These are phyloP conservation scores for Aspergillus eucalypticola DNA, from an alignment of 2,329 filamentous ascomycete species.

Conservation along the genomic window DNA sequence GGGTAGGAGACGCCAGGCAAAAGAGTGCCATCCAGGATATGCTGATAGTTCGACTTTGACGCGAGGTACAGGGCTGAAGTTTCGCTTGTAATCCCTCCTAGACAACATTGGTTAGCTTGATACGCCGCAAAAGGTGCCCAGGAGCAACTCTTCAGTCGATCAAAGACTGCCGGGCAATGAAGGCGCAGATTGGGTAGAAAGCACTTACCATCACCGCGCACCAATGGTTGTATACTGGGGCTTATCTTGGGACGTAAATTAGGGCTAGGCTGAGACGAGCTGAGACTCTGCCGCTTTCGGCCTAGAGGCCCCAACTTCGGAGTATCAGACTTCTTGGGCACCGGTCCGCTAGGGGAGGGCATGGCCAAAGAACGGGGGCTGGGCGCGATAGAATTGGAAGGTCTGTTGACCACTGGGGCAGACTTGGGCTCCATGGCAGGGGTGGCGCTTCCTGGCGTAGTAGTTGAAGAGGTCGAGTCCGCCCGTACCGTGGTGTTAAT, in stretches of 20 bases:
- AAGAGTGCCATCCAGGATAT: constrained; percentile 89
- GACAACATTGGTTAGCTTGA: constrained; percentile 12
- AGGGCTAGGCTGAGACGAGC: constrained; percentile 77
- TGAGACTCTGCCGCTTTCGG: constrained; percentile 71
- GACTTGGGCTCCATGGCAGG: constrained; percentile 44
- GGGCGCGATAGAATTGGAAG: constrained; percentile 43
- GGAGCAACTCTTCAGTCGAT: background rate
- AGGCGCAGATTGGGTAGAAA: constrained; percentile 25
- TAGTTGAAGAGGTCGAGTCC: constrained; percentile 54
- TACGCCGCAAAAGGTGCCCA: background rate
- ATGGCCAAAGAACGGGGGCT: constrained; percentile 58
- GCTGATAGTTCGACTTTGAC: constrained; percentile 97
- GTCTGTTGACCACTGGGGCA: constrained; percentile 29
- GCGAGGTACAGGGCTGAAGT: constrained; percentile 74
- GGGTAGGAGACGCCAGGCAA: constrained; percentile 90
- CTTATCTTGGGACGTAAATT: constrained; percentile 87
- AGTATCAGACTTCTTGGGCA: constrained; percentile 47
- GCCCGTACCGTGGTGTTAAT: constrained; percentile 51
- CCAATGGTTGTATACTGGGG: constrained; percentile 86
- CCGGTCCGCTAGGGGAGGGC: constrained; percentile 51
- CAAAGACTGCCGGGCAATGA: background rate
- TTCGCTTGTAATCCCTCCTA: constrained; percentile 53
- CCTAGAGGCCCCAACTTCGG: constrained; percentile 51
- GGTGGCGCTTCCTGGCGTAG: constrained; percentile 66
- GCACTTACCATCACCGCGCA: constrained; percentile 67